Conservation (phyloP, 805 yeast genomes). For the Candida suzukii region DNA sequence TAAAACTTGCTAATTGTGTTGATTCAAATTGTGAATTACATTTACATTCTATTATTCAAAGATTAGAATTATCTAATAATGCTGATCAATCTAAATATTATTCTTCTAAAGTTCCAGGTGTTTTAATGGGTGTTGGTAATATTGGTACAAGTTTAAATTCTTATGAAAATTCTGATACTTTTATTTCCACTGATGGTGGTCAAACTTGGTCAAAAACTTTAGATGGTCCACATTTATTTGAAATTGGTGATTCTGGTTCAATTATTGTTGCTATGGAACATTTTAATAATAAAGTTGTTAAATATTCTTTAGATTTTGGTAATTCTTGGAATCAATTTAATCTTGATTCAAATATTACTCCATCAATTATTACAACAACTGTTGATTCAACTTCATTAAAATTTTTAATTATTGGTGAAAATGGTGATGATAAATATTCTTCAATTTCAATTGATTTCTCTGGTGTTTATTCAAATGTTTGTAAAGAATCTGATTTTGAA, state of each 20-base stretch:
- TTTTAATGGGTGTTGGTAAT: conserved; percentile 36
- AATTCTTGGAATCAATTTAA: conserved; percentile 42
- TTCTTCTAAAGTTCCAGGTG: conserved; percentile 38
- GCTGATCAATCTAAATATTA: conserved; percentile 22
- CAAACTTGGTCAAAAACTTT: conserved; percentile 49
- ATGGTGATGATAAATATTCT: conserved; percentile 14
- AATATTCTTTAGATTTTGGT: conserved; percentile 66
- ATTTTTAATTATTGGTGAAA: conserved; percentile 41
- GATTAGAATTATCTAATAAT: conserved; percentile 7
- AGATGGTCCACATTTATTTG: conserved; percentile 46
- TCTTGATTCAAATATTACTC: conserved; percentile 34
- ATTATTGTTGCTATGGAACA: conserved; percentile 47
- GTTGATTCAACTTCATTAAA: conserved; percentile 59
- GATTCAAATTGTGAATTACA: conserved; percentile 16
- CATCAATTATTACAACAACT: conserved; percentile 43
- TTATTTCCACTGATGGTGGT: conserved; percentile 65
- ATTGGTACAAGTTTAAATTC: conserved; percentile 20
- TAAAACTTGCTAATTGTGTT: conserved; percentile 5
- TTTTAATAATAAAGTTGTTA: conserved; percentile 25
- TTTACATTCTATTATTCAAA: conserved; percentile 27
- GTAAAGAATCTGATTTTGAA: conserved; percentile 46
- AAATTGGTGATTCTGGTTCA: conserved; percentile 69
- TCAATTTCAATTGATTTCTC: conserved; percentile 47
- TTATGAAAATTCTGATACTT: conserved; percentile 35
- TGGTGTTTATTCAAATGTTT: conserved; percentile 18